A percentile compares a stretch with the other conserved stretches of the same genome.
These are phyloP conservation scores for Citrus sp. DNA, from an alignment of 345 rosid species.

Conservation along the genomic window DNA sequence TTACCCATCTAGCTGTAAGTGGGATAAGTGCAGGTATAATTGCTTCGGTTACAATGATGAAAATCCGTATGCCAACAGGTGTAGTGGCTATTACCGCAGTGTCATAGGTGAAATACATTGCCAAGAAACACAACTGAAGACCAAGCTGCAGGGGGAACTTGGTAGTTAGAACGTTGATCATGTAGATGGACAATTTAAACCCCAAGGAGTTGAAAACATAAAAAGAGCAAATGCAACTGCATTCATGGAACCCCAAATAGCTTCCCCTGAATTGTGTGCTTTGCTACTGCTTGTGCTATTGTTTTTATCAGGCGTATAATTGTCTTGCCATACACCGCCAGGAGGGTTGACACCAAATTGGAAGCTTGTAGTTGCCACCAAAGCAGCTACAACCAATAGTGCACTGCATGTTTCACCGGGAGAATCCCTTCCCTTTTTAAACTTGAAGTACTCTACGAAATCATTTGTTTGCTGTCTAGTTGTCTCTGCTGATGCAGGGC, in stretches of 20 bases:
- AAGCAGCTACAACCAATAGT: slow-evolving; percentile 42
- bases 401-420: slow-evolving; percentile 31
- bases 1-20: neutral
- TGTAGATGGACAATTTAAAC: slow-evolving; percentile 35
- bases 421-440: slow-evolving; percentile 27
- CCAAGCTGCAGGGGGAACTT: slow-evolving; percentile 49
- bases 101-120: slow-evolving; percentile 35
- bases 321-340: slow-evolving; percentile 57
- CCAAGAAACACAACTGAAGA: slow-evolving; percentile 42
- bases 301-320: neutral
- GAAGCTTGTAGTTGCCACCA: slow-evolving; percentile 53
- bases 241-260: slow-evolving; percentile 32
- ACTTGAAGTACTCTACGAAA: slow-evolving; percentile 46
- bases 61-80: slow-evolving; percentile 23
- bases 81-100: slow-evolving; percentile 27
- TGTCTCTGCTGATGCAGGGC: slow-evolving; percentile 18
- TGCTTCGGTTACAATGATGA: slow-evolving; percentile 20
- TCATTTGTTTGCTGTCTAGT: slow-evolving; percentile 15
- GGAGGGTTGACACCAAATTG: slow-evolving; percentile 52
- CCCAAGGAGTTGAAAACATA: slow-evolving; percentile 51
- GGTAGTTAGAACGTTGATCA: slow-evolving; percentile 37
- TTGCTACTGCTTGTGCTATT: slow-evolving; percentile 16
- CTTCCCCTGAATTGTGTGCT: slow-evolving; percentile 33
- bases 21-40: slow-evolving; percentile 23
- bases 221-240: slow-evolving; percentile 24